Base-by-base conservation (phyloP, 2,329 filamentous ascomycete genomes). In the Colletotrichum tamarilloi region DNA sequence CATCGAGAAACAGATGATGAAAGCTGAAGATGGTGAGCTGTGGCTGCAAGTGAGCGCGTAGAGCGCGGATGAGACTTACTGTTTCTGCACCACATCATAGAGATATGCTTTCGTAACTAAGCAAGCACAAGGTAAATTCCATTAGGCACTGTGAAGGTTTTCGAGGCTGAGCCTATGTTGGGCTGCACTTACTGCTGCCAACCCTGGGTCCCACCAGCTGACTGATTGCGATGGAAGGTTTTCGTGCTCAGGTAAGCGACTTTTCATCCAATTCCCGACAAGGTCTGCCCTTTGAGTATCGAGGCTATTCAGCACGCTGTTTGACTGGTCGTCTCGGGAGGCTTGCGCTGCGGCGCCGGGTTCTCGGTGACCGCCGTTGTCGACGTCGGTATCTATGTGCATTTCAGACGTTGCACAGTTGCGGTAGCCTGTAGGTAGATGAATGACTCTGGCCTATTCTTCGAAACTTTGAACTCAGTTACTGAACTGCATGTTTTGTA, bases 141-240 rank as follows among this genome's bases (percentile, higher is more conserved):
- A 35, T 35, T 35, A 35, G 9, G 9, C 5, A 38, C 42, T 56
- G 8, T 22, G 4, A 5, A 49, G 19, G 12, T 1, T 46, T 38
- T 8, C 7, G 53, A 7, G 38, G 52, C 22, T 53, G 38, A 22
- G 28, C 38, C 7, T 42, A 9, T 22, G 1, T 12, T 56, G 8
- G 5, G 42, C 42, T 49, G 42, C 16, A 59, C 56, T 14, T 57
- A 71, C 68, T 26, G 28, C 38, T 19, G 46, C 57, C 28, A 71
- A 26, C n/a, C 46, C 42, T 16, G 68, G 68, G 30, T 71, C 62
- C 68, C 62, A 71, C 68, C 62, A 71, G 57, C 68, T 71, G 19
- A 71, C 62, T 22, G 68, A 71, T 30, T 71, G 68, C 4, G 62
- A 52, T 1, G 62, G 62, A 22, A 71, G 68, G 16, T 49, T 57